phyloP scores from a whole-genome alignment of 805 yeast genomes.

The Candida peoriensis region DNA sequence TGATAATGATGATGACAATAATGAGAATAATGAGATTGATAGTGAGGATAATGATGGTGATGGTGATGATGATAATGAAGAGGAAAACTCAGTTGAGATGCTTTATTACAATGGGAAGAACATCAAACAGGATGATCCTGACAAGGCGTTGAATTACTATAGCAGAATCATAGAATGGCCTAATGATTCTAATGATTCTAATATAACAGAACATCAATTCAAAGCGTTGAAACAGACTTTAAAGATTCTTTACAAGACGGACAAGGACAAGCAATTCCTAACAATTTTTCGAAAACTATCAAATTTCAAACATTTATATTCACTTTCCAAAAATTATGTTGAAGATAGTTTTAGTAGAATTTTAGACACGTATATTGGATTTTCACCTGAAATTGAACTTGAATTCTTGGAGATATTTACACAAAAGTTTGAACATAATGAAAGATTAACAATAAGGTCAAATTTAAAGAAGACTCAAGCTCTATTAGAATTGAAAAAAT shows the following conservation, averaged over 20 bases:
- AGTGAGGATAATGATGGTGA: constrained; percentile 25
- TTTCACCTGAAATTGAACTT: constrained; percentile 17
- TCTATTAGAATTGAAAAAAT: constrained; percentile 25
- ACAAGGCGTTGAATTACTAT: constrained; percentile 15
- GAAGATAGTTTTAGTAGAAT: constrained; percentile 35
- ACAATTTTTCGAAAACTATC: constrained; percentile 6
- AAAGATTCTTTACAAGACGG: constrained; percentile 20
- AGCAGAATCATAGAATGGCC: constrained; percentile 24
- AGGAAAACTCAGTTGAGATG: constrained; percentile 27
- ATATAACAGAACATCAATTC: constrained; percentile 19
- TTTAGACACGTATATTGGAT: constrained; percentile 27
- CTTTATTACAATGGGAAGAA: constrained; percentile 23
- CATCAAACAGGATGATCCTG: constrained; percentile 21
- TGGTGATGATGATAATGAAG: constrained; percentile 7
- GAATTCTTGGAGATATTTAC: constrained; percentile 29
- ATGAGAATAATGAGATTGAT: neutral
- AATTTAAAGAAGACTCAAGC: constrained; percentile 39
- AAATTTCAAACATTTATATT: constrained; percentile 9
- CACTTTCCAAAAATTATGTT: constrained; percentile 23
- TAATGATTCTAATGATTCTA: constrained; percentile 31
- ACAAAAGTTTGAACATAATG: constrained; percentile 22
- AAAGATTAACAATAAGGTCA: constrained; percentile 45
- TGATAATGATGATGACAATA: constrained; percentile 5
- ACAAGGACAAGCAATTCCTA: constrained; percentile 11
- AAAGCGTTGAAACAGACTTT: constrained; percentile 22